Percentiles rank a stretch among this genome's conserved stretches.
Evolutionary conservation across 331 rosid genomes (phyloP).

Genomic region (Telfairia occidentalis): DNA sequence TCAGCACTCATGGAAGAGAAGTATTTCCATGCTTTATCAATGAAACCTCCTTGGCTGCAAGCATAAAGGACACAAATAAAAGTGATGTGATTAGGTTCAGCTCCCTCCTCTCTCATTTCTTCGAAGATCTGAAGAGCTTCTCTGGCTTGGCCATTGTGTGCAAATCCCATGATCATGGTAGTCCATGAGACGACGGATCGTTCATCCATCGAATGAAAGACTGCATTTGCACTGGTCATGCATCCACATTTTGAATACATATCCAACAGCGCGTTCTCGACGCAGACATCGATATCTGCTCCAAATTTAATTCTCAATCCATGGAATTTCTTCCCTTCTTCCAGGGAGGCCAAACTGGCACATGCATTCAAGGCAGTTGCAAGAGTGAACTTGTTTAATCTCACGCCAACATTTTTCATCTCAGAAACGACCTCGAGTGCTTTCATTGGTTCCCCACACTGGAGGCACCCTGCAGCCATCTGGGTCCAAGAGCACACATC

Average conservation of each 20-base stretch:
- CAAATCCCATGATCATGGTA: slow-evolving; percentile 68
- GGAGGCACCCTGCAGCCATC: slow-evolving; percentile 63
- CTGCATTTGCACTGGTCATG: slow-evolving; percentile 32
- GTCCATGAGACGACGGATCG: slow-evolving; percentile 64
- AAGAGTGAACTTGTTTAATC: slow-evolving; percentile 57
- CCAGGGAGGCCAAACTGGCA: slow-evolving; percentile 46
- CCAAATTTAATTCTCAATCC: slow-evolving; percentile 58
- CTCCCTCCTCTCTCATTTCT: slow-evolving; percentile 36
- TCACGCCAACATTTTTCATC: slow-evolving; percentile 38
- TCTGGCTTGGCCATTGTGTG: slow-evolving; percentile 47
- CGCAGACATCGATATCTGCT: slow-evolving; percentile 44
- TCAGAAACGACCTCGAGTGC: slow-evolving; percentile 35
- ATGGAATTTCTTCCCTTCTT: slow-evolving; percentile 64
- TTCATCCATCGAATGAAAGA: slow-evolving; percentile 38
- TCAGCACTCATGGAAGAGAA: slow-evolving; percentile 45
- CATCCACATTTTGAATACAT: slow-evolving; percentile 79
- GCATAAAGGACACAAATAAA: slow-evolving; percentile 66
- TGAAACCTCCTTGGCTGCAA: slow-evolving; percentile 66
- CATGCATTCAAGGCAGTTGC: slow-evolving; percentile 63
- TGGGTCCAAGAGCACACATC: slow-evolving; percentile 72
- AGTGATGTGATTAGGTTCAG: slow-evolving; percentile 54
- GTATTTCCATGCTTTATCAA: slow-evolving; percentile 48
- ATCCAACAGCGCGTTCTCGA: slow-evolving; percentile 65
- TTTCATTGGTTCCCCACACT: slow-evolving; percentile 43
- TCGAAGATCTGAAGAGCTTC: slow-evolving; percentile 54